phyloP scores from a whole-genome alignment of 768 basidiomycete species.

The Mycena latifolia region DNA sequence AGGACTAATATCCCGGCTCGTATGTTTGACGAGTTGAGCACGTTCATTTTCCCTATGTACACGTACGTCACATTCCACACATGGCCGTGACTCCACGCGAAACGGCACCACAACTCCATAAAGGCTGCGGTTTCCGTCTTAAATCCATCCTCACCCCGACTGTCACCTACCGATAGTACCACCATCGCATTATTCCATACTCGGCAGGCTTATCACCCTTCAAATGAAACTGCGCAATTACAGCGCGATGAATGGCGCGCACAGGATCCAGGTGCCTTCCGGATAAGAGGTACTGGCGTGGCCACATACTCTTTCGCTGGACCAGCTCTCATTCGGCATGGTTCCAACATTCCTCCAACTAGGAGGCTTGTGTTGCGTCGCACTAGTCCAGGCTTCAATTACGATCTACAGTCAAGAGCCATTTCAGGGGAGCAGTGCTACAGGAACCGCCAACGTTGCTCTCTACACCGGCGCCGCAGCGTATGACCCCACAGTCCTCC shows the following conservation, averaged over 20 bases:
- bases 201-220: constrained; percentile 15
- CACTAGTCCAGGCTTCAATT: constrained; percentile 18
- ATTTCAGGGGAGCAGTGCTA: constrained; percentile 11
- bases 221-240: constrained; percentile 27
- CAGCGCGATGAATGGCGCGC: constrained; percentile 15
- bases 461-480: constrained; percentile 45
- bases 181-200: constrained; percentile 22
- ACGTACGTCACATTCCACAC: too few species aligned
- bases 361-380: constrained; percentile 18
- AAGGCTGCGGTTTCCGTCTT: too few species aligned
- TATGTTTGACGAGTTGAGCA: too few species aligned
- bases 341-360: constrained; percentile 1
- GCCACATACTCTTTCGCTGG: not conserved
- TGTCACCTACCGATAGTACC: not conserved
- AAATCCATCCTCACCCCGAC: not conserved
- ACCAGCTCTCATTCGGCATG: constrained; percentile 8
- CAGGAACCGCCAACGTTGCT: constrained; percentile 32
- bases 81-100: too few species aligned
- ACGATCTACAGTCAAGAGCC: constrained; percentile 32
- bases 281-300: constrained; percentile 13
- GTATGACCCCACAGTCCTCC: constrained; percentile 46
- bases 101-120: too few species aligned
- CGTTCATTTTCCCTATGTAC: too few species aligned
- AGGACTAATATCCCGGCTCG: too few species aligned
- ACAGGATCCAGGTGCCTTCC: constrained; percentile 8